Evolutionary conservation across 352 stramenopile species (phyloP), one percentile per base, ranked within the genome.

Genomic region (Pythium dissotocum): DNA sequence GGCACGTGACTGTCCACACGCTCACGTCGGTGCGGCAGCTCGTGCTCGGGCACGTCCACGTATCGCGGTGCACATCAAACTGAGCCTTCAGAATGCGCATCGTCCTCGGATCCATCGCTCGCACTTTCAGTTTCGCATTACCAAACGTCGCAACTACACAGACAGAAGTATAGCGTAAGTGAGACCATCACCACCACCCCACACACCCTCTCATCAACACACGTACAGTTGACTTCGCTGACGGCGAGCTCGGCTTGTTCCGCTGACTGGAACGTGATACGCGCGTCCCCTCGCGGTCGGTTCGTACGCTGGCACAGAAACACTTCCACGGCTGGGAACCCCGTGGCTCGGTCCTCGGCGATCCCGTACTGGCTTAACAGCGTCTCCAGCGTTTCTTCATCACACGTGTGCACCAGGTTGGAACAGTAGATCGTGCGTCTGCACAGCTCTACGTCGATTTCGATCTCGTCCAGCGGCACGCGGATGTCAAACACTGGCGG

Each of bases 301-400:
- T 64, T 59, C 1, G 33, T 61, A 12, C 57, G 57, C 58, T 71
- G 64, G 30, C 56, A 65, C 32, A 56, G 6, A 53, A 65, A 65
- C 8, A 72, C 32, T 51, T 77, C 69, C 32, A 71, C 52, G 2
- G 67, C 74, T 28, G 53, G 62, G 35, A 38, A 61, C 16, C 67
- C 40, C 46, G 49, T 64, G 7, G 21, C 24, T 42, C 36, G 32
- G 33, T 81, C 65, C 48, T 87, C 79, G 71, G 71, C 75, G 49
- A 91, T 62, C 26, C 77, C 76, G 73, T 88, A 92, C n/a, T 66
- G 70, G 2, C 69, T 70, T 14, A 90, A 89, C 7, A 85, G 70
- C 48, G 85, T 79, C 58, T 79, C 78, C 33, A 92, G 74, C 35
- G 79, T 67, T 21, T 77, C 76, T 51, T 79, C 77, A 46, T 72